A percentile compares a stretch with the other conserved stretches of the same genome.
These are phyloP conservation scores for Eremomyces bilateralis DNA, from an alignment of 495 filamentous ascomycete genomes.

Conservation along the genomic window DNA sequence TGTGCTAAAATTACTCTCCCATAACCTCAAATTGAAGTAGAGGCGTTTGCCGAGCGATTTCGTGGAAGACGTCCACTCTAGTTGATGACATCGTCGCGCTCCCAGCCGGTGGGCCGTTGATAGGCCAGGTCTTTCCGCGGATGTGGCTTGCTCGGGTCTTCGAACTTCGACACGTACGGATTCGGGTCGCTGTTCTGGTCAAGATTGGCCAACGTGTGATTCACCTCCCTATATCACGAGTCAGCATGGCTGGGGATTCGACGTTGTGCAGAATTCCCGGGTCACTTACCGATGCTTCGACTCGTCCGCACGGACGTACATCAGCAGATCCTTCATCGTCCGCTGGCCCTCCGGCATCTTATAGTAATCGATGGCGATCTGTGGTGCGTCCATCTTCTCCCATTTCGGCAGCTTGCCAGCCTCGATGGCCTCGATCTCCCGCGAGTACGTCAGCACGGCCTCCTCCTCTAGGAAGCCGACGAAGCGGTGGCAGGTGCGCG, in stretches of 20 bases:
- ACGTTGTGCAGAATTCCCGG: too few species aligned
- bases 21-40: too few species aligned
- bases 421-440: conserved; percentile 70
- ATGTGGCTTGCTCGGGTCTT: conserved; percentile 36
- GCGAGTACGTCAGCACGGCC: conserved; percentile 85
- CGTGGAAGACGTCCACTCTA: too few species aligned
- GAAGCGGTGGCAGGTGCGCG: conserved; percentile 81
- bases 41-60: too few species aligned
- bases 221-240: too few species aligned
- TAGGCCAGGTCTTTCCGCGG: conserved; percentile 49
- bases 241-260: too few species aligned
- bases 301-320: conserved; percentile 85
- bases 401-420: conserved; percentile 63
- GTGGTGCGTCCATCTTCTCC: conserved; percentile 56
- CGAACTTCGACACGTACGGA: conserved; percentile 63
- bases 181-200: conserved; percentile 70
- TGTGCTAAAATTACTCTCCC: too few species aligned
- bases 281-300: conserved; percentile 94
- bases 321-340: conserved; percentile 65
- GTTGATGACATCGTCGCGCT: conserved; percentile 62
- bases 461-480: conserved; percentile 96
- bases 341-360: conserved; percentile 68
- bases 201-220: conserved; percentile 79
- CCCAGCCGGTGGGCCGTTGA: conserved; percentile 53
- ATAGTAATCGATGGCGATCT: conserved; percentile 81